Evolutionary conservation across 2,329 filamentous ascomycete genomes (phyloP).

Genomic region (Neoascochyta sp.): DNA sequence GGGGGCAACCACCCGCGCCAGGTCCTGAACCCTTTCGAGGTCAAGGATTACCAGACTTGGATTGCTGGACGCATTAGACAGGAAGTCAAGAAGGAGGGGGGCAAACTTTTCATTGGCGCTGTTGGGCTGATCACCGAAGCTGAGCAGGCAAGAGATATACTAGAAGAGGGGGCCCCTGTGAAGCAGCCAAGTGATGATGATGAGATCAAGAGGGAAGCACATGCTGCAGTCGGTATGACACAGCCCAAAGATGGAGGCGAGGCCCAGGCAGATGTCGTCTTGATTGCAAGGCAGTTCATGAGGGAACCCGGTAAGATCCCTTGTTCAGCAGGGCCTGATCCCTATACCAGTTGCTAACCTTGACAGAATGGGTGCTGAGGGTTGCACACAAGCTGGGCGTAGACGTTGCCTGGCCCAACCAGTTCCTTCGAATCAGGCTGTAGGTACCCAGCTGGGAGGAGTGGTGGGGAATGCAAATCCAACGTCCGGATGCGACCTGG

Average conservation of each 20-base stretch:
- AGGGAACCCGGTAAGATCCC: no score
- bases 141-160: constrained; percentile 49
- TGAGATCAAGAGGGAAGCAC: constrained; percentile 29
- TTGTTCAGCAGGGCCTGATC: no score
- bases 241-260: constrained; percentile 25
- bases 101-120: constrained; percentile 48
- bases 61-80: constrained; percentile 47
- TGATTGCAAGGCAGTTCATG: constrained; percentile 55
- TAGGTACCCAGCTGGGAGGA: no score
- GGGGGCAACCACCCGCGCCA: constrained; percentile 47
- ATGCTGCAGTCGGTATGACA: constrained; percentile 34
- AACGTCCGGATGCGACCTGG: no score
- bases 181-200: constrained; percentile 16
- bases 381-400: constrained; percentile 50
- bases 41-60: constrained; percentile 48
- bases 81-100: constrained; percentile 35
- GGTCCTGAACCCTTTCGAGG: constrained; percentile 39
- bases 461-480: no score
- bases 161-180: constrained; percentile 27
- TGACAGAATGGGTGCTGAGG: constrained; percentile 52
- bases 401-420: constrained; percentile 47
- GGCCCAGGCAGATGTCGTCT: constrained; percentile 47
- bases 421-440: no score
- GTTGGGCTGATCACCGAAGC: constrained; percentile 54
- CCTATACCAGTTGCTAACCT: no score